These are phyloP conservation scores for Pseudogymnoascus sp. DNA, from an alignment of 2,329 filamentous ascomycete genomes.

Conservation along the genomic window DNA sequence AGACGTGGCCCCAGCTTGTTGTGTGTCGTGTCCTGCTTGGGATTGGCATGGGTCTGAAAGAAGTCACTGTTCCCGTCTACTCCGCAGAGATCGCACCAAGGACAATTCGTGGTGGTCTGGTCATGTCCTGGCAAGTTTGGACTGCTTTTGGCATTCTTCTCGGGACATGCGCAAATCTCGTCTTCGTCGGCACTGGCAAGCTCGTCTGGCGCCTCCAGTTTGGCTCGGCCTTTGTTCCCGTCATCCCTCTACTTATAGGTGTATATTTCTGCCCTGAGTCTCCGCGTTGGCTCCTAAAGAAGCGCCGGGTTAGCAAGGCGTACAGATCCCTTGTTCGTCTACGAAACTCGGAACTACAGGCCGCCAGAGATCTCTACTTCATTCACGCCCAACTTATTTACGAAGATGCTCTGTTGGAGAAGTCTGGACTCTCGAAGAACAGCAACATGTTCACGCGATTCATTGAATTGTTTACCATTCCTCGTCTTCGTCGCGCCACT, in stretches of 20 bases:
- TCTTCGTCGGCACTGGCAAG: constrained; percentile 44
- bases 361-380: constrained; percentile 55
- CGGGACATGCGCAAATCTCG: constrained; percentile 32
- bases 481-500: constrained; percentile 63
- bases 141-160: constrained; percentile 55
- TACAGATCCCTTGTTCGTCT: constrained; percentile 53
- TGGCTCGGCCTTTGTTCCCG: constrained; percentile 55
- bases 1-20: constrained; percentile 52
- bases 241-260: constrained; percentile 49
- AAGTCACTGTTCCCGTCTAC: constrained; percentile 41
- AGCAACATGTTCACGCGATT: constrained; percentile 57
- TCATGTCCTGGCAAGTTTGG: constrained; percentile 80
- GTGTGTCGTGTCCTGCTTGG: constrained; percentile 49
- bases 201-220: constrained; percentile 59
- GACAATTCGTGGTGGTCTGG: constrained; percentile 52
- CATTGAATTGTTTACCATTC: constrained; percentile 60
- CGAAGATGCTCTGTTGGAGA: constrained; percentile 21
- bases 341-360: constrained; percentile 49
- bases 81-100: constrained; percentile 48
- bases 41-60: constrained; percentile 53
- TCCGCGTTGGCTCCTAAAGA: constrained; percentile 55
- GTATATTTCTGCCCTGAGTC: constrained; percentile 63
- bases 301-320: constrained; percentile 38
- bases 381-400: constrained; percentile 52
- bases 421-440: constrained; percentile 35